A percentile compares a stretch with the other conserved stretches of the same genome.
phyloP scores from a whole-genome alignment of 345 rosid species.

The Erysimum cheiranthoides region DNA sequence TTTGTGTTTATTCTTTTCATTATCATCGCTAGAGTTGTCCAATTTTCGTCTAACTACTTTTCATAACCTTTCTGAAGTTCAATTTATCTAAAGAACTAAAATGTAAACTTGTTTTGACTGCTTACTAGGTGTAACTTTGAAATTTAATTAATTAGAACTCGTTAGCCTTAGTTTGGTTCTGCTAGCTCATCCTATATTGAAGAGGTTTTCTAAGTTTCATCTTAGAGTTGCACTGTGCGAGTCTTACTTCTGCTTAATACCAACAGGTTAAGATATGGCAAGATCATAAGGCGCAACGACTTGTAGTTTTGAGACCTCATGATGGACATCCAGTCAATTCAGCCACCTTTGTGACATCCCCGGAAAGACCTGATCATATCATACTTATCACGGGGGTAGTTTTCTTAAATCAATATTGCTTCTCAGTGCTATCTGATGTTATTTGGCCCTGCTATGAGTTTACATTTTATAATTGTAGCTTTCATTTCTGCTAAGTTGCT shows the following conservation, averaged over 20 bases:
- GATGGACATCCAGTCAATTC: slow-evolving; percentile 84
- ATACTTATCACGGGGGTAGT: slow-evolving; percentile 85
- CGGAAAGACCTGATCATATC: slow-evolving; percentile 79
- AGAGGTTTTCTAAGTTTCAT: background rate
- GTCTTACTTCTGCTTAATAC: slow-evolving; percentile 17
- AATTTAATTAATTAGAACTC: background rate
- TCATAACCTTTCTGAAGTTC: background rate
- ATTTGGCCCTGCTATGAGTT: slow-evolving; percentile 12
- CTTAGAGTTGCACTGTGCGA: background rate
- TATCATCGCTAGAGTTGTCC: background rate
- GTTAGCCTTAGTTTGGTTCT: slow-evolving; percentile 14
- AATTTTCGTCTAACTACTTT: background rate
- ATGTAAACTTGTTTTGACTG: background rate
- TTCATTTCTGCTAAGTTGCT: background rate
- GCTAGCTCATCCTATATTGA: background rate
- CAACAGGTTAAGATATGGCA: slow-evolving; percentile 94
- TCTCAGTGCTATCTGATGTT: slow-evolving; percentile 6
- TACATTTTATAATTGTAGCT: background rate
- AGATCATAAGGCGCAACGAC: slow-evolving; percentile 70
- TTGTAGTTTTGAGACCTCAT: slow-evolving; percentile 78
- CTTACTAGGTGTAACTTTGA: background rate
- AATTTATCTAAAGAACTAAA: background rate
- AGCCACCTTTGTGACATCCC: slow-evolving; percentile 69
- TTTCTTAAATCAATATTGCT: slow-evolving; percentile 8
- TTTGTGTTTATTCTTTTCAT: slow-evolving; percentile 49